Evolutionary conservation across 2,329 filamentous ascomycete species (phyloP).

Genomic region (Epichloe uncinata): DNA sequence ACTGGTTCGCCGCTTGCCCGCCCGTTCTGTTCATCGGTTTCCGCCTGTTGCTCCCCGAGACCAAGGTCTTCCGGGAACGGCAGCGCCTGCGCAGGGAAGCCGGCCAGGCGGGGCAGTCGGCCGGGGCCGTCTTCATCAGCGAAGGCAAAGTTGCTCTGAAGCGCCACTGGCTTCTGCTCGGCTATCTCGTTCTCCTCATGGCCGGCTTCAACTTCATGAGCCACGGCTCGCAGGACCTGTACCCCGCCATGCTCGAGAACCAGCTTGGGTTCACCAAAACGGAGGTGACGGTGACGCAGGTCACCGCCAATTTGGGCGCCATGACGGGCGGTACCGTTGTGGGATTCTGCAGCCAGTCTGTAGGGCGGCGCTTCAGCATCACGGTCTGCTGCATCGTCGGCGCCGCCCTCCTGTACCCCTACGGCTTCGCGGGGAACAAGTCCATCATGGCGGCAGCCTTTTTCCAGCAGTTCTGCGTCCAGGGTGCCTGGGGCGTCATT

Average conservation of each 20-base stretch:
- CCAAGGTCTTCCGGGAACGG: constrained; percentile 55
- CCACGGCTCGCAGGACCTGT: constrained; percentile 55
- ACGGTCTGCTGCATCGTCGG: constrained; percentile 50
- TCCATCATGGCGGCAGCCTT: constrained; percentile 67
- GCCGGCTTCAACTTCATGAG: constrained; percentile 89
- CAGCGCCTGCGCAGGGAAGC: constrained; percentile 43
- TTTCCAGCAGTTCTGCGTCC: constrained; percentile 70
- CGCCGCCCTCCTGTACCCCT: constrained; percentile 71
- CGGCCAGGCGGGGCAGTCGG: constrained; percentile 19
- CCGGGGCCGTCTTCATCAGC: constrained; percentile 47
- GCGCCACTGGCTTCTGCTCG: constrained; percentile 66
- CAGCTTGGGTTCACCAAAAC: constrained; percentile 39
- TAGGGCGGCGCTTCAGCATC: constrained; percentile 57
- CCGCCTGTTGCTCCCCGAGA: constrained; percentile 68
- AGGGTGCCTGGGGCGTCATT: constrained; percentile 66
- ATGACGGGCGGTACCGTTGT: constrained; percentile 53
- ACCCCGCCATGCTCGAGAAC: constrained; percentile 45
- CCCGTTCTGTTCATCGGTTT: constrained; percentile 71
- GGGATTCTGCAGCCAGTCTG: constrained; percentile 55
- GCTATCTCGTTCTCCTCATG: constrained; percentile 78
- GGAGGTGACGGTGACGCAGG: constrained; percentile 55
- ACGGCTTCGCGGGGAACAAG: constrained; percentile 52
- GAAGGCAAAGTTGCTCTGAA: constrained; percentile 70
- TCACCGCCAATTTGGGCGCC: constrained; percentile 59
- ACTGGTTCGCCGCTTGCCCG: constrained; percentile 77